These are phyloP conservation scores for Chrysanthemum lavandulifolium DNA, from an alignment of 129 eudicot species.

Conservation along the genomic window DNA sequence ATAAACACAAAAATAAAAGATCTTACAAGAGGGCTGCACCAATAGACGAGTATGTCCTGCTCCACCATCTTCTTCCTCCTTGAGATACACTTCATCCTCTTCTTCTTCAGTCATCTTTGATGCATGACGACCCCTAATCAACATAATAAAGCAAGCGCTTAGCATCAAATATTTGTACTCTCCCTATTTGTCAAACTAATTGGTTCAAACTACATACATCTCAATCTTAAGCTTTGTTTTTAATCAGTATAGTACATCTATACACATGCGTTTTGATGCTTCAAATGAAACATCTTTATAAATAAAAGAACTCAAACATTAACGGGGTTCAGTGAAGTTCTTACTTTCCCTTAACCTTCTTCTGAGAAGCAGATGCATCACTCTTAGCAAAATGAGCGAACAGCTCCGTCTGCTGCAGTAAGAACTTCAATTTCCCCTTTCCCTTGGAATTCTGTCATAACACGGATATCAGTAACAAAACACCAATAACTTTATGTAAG, in stretches of 20 bases:
- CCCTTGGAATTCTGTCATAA: conserved; percentile 80
- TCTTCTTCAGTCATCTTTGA: conserved; percentile 98
- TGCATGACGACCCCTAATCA: conserved; percentile 95
- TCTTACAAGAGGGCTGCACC: conserved; percentile 95
- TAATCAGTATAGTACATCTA: not conserved
- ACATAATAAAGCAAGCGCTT: conserved; percentile 1
- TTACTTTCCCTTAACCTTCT: conserved; percentile 86
- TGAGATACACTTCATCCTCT: conserved; percentile 94
- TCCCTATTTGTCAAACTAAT: not conserved
- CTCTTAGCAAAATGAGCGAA: conserved; percentile 98
- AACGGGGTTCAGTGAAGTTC: not conserved
- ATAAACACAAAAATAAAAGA: not conserved
- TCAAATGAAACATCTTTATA: not conserved
- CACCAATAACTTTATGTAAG: too few relatives aligned
- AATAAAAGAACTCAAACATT: not conserved
- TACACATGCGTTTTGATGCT: not conserved
- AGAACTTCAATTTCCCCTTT: conserved; percentile 87
- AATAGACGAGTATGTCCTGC: conserved; percentile 80
- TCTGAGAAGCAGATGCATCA: conserved; percentile 64
- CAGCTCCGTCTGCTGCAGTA: conserved; percentile 88
- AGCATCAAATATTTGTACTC: not conserved
- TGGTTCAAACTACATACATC: not conserved
- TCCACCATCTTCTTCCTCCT: conserved; percentile 97
- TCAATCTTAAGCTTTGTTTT: not conserved
- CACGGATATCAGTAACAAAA: not conserved